Evolutionary conservation across 345 rosid genomes (phyloP).

Genomic region (Bruguiera parviflora): DNA sequence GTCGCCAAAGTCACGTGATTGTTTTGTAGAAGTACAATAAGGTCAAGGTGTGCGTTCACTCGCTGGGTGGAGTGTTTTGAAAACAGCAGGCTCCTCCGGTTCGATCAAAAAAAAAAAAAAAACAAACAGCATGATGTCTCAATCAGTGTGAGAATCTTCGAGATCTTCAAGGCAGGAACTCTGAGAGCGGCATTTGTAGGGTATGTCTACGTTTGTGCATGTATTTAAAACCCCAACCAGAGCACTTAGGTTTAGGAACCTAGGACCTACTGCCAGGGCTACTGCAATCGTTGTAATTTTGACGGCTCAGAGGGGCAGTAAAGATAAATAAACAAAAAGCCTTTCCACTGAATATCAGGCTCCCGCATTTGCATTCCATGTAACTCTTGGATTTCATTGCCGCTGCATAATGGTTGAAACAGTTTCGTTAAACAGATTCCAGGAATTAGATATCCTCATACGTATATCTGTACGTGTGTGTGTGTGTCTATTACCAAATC

Average conservation of each 20-base stretch:
- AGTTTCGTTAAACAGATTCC: too few relatives aligned
- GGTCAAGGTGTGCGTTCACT: slow-evolving; percentile 12
- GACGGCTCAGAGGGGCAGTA: not conserved
- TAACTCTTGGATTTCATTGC: too few relatives aligned
- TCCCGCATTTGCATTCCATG: too few relatives aligned
- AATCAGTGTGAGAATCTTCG: not conserved
- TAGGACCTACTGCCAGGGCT: slow-evolving; percentile 3
- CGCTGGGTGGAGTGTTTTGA: not conserved
- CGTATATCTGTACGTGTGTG: too few relatives aligned
- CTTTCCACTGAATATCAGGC: too few relatives aligned
- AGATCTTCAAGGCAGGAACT: not conserved
- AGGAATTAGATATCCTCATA: too few relatives aligned
- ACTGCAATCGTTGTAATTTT: not conserved
- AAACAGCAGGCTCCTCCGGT: not conserved
- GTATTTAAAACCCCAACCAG: too few relatives aligned
- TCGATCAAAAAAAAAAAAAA: too few relatives aligned
- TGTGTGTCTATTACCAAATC: too few relatives aligned
- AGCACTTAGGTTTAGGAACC: slow-evolving; percentile 1
- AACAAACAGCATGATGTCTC: too few relatives aligned
- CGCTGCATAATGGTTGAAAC: not conserved
- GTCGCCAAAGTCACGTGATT: not conserved
- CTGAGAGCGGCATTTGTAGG: not conserved
- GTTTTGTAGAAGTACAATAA: not conserved
- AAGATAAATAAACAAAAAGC: too few relatives aligned
- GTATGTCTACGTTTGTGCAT: too few relatives aligned